Base-by-base conservation (phyloP, 345 rosid genomes). In the Populus nigra region DNA sequence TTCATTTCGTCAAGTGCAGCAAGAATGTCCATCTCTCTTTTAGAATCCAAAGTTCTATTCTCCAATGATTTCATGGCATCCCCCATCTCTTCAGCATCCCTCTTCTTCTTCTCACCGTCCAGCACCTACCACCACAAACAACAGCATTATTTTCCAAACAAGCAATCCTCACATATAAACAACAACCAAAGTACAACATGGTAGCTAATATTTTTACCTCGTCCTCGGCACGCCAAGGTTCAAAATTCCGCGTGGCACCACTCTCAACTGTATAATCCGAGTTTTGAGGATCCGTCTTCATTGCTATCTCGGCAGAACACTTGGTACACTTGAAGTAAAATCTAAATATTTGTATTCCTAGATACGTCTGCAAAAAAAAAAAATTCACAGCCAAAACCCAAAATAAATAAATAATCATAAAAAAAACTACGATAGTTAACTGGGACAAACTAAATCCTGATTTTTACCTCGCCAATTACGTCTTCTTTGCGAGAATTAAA, bases 201-300 rank as follows among this genome's bases (percentile, higher is more conserved):
- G 59, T 7, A 53, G 22, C 59, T 53, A 53, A 53, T 20, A 38
- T 43, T 55, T 49, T 67, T 68, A 89, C 96, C 93, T 91, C 99
- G 71, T 96, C 99, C 83, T 86, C 92, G 0, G 91, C 93, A 62
- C 98, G 94, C 99, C 99, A 93, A 27, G 99, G 99, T 78, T 96
- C 99, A 31, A 88, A 96, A 83, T 96, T 96, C 41, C 98, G 81
- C 1, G 90, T 81, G 0, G 98, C 97, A 12, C 98, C 98, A 8
- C 94, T 88, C 79, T 96, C 99, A 6, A 96, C 97, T 16, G 86
- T 70, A 41, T 93, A 96, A 86, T 96, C 99, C 25, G 99, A 93
- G 71, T 93, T 96, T 63, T 96, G 98, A 0, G 98, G 99, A 80
- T 96, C 99, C 1, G 97, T 96, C 88, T 90, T 96, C 61, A 96